phyloP scores from a whole-genome alignment of 2,329 filamentous ascomycete species.

The Leptographium lundbergii region DNA sequence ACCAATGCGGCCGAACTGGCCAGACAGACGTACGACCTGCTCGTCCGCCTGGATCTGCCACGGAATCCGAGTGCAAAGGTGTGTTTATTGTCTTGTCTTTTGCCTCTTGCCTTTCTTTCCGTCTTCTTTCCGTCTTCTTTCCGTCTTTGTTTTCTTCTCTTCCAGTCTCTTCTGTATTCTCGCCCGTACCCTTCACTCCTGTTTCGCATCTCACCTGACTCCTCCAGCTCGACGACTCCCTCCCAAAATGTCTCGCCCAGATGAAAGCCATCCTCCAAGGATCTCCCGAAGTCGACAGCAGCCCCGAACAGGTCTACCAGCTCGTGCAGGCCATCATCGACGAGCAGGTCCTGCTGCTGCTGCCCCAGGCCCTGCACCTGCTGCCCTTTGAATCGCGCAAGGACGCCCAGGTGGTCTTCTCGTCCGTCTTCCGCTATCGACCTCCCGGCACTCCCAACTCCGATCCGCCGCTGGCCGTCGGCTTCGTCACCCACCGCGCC shows the following conservation, averaged over 20 bases:
- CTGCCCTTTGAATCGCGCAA: constrained; percentile 94
- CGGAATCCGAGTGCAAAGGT: constrained; percentile 2
- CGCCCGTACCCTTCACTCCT: not conserved
- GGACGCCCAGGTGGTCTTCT: constrained; percentile 91
- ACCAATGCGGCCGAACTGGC: constrained; percentile 15
- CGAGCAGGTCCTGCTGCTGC: constrained; percentile 75
- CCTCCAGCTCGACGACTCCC: constrained; percentile 69
- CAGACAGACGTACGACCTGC: constrained; percentile 13
- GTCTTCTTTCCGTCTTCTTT: not conserved
- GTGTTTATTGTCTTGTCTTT: not conserved
- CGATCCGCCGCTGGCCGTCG: constrained; percentile 49
- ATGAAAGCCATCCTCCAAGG: constrained; percentile 93
- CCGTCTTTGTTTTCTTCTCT: not conserved
- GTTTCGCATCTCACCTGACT: no score
- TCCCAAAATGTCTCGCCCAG: constrained; percentile 71
- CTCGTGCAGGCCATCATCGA: constrained; percentile 72
- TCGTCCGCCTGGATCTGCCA: constrained; percentile 11
- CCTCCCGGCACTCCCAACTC: constrained; percentile 34
- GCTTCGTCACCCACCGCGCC: constrained; percentile 75
- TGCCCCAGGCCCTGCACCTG: constrained; percentile 70
- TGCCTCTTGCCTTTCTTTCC: not conserved
- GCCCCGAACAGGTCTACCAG: constrained; percentile 76
- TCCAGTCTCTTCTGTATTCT: not conserved
- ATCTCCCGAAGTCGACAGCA: constrained; percentile 82
- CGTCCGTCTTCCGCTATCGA: constrained; percentile 84